phyloP scores from a whole-genome alignment of 225 moss, liverwort and hornwort genomes.

The Sphagnum tenellum region DNA sequence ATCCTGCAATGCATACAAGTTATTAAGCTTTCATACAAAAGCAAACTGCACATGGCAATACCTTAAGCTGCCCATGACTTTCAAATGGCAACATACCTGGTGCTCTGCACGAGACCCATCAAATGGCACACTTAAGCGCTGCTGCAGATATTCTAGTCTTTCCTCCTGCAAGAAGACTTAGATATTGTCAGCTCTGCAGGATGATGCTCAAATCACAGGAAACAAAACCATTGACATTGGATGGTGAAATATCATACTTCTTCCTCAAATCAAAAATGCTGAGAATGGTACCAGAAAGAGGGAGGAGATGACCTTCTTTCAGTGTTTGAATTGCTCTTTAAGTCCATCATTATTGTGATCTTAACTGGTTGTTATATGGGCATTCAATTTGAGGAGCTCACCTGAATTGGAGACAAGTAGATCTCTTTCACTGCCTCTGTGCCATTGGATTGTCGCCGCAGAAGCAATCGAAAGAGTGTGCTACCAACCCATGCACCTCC shows the following conservation, averaged over 20 bases:
- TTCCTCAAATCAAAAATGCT: background rate
- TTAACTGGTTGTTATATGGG: too few species aligned
- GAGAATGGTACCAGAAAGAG: too few species aligned
- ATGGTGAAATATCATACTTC: conserved; percentile 5
- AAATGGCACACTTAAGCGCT: conserved; percentile 62
- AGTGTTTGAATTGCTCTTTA: too few species aligned
- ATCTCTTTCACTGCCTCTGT: conserved; percentile 14
- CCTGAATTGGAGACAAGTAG: conserved; percentile 30
- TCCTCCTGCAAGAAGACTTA: conserved; percentile 15
- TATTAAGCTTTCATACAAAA: background rate
- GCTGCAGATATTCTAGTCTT: conserved; percentile 65
- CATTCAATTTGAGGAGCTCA: conserved; percentile 1
- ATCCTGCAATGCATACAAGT: conserved; percentile 20
- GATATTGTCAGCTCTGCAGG: background rate
- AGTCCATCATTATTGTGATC: too few species aligned
- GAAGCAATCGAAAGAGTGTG: conserved; percentile 30
- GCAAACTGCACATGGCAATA: too few species aligned
- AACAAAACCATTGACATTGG: background rate
- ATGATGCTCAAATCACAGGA: background rate
- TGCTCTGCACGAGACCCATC: conserved; percentile 58
- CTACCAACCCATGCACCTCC: conserved; percentile 38
- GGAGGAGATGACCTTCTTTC: too few species aligned
- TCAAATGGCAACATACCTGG: conserved; percentile 27
- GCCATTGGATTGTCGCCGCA: conserved; percentile 23
- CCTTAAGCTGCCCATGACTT: background rate